Evolutionary conservation across 805 yeast genomes (phyloP), one percentile per base, ranked within the genome.

Genomic region (Alloascoidea hylecoeti): DNA sequence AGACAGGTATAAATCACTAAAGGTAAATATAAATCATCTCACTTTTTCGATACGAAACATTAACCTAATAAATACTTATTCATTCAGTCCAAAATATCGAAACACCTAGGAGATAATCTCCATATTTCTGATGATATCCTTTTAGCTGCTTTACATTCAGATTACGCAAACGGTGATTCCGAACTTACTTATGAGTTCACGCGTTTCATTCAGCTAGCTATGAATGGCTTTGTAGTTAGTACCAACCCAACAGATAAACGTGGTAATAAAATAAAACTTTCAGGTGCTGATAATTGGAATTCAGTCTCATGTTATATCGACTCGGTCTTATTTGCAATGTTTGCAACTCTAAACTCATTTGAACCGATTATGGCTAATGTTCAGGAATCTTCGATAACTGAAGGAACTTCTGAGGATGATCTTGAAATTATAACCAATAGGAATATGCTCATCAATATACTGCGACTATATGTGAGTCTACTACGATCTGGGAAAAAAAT

Each of bases 271-370:
- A 45, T 46, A 9, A 27, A 32, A 16, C 42, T 60, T 5, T 41
- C 50, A 9, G 81, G 79, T 0, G 75, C 75, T 44, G 78, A 72
- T 41, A 74, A 74, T 47, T 72, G 75, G 75, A 66, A 62, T 32
- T 64, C 63, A 39, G 78, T 75, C 13, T 66, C 72, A 68, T 74
- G 81, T 44, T 74, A 74, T 47, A 49, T 74, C 49, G 79, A 74
- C 46, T 64, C 78, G 2, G 51, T 74, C 23, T 45, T 74, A 9
- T 69, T 74, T 41, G 57, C 75, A 15, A 60, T 74, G 69, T 74
- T 73, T 51, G 72, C 74, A 39, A 68, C 70, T 19, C 53, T 64
- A 34, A 70, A 70, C 38, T 58, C 68, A 34, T 71, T 72, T 42
- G 81, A 74, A 50, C 74, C 72, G 56, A 41, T 33, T 30, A 42